phyloP scores from a whole-genome alignment of 495 filamentous ascomycete species.

The Letharia columbiana region DNA sequence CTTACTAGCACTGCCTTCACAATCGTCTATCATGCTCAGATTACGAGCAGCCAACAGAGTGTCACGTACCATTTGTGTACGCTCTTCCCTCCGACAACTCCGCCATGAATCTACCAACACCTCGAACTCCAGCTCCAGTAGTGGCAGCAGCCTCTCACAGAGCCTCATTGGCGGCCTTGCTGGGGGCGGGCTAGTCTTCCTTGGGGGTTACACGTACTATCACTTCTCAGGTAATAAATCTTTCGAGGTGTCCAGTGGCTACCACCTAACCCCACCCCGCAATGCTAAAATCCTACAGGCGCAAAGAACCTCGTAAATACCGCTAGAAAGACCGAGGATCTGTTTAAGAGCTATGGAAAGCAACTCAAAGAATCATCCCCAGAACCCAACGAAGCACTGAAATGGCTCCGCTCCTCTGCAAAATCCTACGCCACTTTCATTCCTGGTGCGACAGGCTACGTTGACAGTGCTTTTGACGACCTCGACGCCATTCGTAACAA shows the following conservation, averaged over 20 bases:
- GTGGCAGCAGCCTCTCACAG: conserved; percentile 20
- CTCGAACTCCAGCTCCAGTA: conserved; percentile 7
- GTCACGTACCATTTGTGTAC: conserved; percentile 8
- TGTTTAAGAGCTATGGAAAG: conserved; percentile 43
- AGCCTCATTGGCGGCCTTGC: conserved; percentile 39
- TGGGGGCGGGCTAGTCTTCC: conserved; percentile 43
- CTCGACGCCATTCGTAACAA: conserved; percentile 49
- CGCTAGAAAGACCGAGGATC: conserved; percentile 42
- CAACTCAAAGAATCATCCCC: conserved; percentile 47
- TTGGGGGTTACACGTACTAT: conserved; percentile 46
- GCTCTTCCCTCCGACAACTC: conserved; percentile 17
- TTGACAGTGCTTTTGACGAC: conserved; percentile 55
- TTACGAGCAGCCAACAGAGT: conserved; percentile 10
- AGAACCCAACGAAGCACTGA: conserved; percentile 47
- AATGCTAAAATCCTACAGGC: conserved; percentile 24
- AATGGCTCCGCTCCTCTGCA: conserved; percentile 48
- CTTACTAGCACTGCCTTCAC: background rate
- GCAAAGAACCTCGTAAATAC: conserved; percentile 44
- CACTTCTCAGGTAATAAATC: conserved; percentile 39
- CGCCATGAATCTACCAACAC: conserved; percentile 17
- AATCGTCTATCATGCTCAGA: conserved; percentile 10
- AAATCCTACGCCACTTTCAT: conserved; percentile 57
- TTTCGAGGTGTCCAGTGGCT: conserved; percentile 5
- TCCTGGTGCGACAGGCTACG: conserved; percentile 52
- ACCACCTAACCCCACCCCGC: background rate